phyloP scores from a whole-genome alignment of 2,329 filamentous ascomycete species.

The Bipolaris bicolor region DNA sequence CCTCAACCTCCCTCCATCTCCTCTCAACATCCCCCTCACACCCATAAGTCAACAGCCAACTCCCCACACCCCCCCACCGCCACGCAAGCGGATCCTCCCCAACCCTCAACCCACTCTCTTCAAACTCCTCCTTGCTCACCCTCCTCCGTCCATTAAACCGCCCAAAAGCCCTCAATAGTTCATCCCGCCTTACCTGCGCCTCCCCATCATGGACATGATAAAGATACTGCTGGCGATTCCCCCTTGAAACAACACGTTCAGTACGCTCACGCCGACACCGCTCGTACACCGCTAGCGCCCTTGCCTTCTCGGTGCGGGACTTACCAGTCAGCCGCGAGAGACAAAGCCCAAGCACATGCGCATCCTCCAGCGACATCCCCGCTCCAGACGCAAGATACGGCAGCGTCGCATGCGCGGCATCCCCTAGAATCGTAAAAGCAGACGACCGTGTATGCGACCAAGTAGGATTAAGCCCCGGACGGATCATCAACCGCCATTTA shows the following conservation, averaged over 20 bases:
- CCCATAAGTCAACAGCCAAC: slow-evolving; percentile 46
- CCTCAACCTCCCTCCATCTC: slow-evolving; percentile 37
- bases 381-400: slow-evolving; percentile 66
- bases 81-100: slow-evolving; percentile 46
- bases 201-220: slow-evolving; percentile 67
- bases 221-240: slow-evolving; percentile 66
- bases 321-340: slow-evolving; percentile 56
- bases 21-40: slow-evolving; percentile 43
- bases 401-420: slow-evolving; percentile 68
- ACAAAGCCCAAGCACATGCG: slow-evolving; percentile 62
- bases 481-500: slow-evolving; percentile 67
- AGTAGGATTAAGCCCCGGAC: slow-evolving; percentile 57
- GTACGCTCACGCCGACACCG: slow-evolving; percentile 64
- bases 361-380: slow-evolving; percentile 68
- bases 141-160: slow-evolving; percentile 38
- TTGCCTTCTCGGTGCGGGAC: slow-evolving; percentile 43
- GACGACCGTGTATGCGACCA: slow-evolving; percentile 63
- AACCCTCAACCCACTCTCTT: slow-evolving; percentile 28
- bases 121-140: slow-evolving; percentile 24
- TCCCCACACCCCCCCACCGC: slow-evolving; percentile 46
- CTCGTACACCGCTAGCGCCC: slow-evolving; percentile 59
- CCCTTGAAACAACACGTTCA: slow-evolving; percentile 64
- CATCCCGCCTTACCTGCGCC: slow-evolving; percentile 62
- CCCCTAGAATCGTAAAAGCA: slow-evolving; percentile 65
- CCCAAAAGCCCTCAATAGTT: slow-evolving; percentile 34